Evolutionary conservation across 2,329 filamentous ascomycete genomes (phyloP), one percentile per base, ranked within the genome.

Genomic region (Aspergillus sp.): DNA sequence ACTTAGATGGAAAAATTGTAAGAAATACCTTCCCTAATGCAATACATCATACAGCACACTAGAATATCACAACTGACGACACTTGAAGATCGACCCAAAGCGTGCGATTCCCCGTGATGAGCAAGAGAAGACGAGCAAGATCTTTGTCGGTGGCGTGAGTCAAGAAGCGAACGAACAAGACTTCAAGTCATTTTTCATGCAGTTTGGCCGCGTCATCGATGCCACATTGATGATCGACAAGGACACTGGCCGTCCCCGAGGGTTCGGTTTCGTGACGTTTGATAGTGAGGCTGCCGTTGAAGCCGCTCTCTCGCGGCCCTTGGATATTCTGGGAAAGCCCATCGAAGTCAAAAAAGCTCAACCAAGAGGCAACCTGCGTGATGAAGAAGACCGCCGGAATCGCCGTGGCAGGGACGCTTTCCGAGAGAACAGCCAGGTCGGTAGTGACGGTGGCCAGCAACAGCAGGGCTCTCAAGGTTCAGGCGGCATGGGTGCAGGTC

Each of bases 201-300:
- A 95, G 61, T 98, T 97, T 59, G 93, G 93, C 27, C 85, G 91
- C 48, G 93, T 98, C 13, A 85, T 98, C 33, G 93, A 98, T 69
- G 93, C 93, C 2, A 98, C 93, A 0, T 81, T 98, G 2, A 98
- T 98, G 93, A 98, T 98, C 83, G 93, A 98, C 67, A 98, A 98
- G 70, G 93, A 98, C 66, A 98, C 93, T 1, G 93, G 93, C n/a
- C 82, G 93, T 33, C 93, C 93, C 3, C 81, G 93, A 61, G 93
- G 93, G 2, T 98, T 98, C 60, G 93, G 93, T 10, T 98, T 98
- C 66, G 93, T 98, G 42, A 98, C 93, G 0, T 98, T 98, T 57
- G 93, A 98, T 69, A 94, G 85, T 54, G 93, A 98, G 60, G 84
- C 88, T 11, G 93, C 93, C 12, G 93, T 98, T 36, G 93, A 98